These are phyloP conservation scores for Monosporascus sp. DNA, from an alignment of 2,329 filamentous ascomycete genomes.

Conservation along the genomic window DNA sequence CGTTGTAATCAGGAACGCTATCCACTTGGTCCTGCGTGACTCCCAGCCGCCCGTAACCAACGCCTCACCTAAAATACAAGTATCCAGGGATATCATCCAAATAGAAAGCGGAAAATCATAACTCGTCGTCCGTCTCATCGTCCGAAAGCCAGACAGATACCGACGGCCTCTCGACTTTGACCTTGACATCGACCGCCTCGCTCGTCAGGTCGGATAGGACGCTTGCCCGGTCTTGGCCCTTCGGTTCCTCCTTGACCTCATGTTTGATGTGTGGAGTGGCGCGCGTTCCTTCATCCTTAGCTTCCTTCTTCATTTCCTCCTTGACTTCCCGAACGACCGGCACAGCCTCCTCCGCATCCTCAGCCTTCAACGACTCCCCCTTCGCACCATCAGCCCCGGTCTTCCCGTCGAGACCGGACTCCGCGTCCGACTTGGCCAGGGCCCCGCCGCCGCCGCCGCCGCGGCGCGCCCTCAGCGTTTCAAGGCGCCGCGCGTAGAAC, in stretches of 20 bases:
- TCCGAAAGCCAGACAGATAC: constrained; percentile 20
- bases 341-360: neutral
- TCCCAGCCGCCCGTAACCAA: neutral
- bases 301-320: constrained; percentile 2
- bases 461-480: constrained; percentile 36
- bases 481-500: constrained; percentile 69
- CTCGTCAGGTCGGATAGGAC: constrained; percentile 2
- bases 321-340: neutral
- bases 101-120: constrained; percentile 13
- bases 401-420: neutral
- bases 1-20: too few relatives aligned
- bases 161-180: constrained; percentile 8
- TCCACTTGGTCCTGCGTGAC: too few relatives aligned
- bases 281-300: constrained; percentile 2
- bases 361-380: neutral
- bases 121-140: constrained; percentile 23
- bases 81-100: neutral
- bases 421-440: neutral
- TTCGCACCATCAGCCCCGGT: constrained; percentile 1
- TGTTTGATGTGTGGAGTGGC: constrained; percentile 5
- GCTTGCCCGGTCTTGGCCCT: neutral
- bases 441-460: constrained; percentile 14
- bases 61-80: neutral
- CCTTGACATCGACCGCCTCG: constrained; percentile 1
- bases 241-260: constrained; percentile 3